A percentile compares a stretch with the other conserved stretches of the same genome.
phyloP scores from a whole-genome alignment of 2,329 filamentous ascomycete genomes.

The Aureobasidium sp. region DNA sequence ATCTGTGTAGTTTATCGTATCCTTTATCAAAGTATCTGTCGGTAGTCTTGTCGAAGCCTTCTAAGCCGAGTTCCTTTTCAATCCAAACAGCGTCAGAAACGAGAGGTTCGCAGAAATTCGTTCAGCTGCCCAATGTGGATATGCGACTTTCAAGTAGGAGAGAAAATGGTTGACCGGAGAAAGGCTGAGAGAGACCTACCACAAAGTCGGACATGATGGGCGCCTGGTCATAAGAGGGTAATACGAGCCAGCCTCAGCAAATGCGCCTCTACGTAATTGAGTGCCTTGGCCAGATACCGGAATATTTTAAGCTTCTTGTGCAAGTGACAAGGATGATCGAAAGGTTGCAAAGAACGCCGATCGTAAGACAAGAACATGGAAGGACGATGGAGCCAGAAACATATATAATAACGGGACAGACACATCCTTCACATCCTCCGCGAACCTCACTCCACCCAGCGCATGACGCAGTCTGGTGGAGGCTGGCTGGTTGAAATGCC shows the following conservation, averaged over 20 bases:
- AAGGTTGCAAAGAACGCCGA: background rate
- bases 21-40: conserved; percentile 11
- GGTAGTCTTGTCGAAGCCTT: background rate
- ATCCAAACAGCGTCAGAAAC: background rate
- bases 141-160: background rate
- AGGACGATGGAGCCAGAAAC: background rate
- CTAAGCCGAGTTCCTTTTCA: conserved; percentile 12
- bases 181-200: background rate
- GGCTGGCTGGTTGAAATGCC: background rate
- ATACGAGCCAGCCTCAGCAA: conserved; percentile 4
- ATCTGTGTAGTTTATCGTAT: conserved; percentile 3
- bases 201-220: conserved; percentile 9
- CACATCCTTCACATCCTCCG: background rate
- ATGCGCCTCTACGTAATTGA: conserved; percentile 11
- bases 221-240: background rate
- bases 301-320: conserved; percentile 4
- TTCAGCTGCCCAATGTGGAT: background rate
- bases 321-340: conserved; percentile 1
- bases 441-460: background rate
- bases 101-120: background rate
- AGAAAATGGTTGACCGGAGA: background rate
- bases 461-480: background rate
- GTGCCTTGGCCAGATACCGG: conserved; percentile 1
- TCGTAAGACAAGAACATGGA: background rate
- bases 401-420: background rate